phyloP scores from a whole-genome alignment of 2,329 filamentous ascomycete genomes.

The Chrysoporthe austroafricana region DNA sequence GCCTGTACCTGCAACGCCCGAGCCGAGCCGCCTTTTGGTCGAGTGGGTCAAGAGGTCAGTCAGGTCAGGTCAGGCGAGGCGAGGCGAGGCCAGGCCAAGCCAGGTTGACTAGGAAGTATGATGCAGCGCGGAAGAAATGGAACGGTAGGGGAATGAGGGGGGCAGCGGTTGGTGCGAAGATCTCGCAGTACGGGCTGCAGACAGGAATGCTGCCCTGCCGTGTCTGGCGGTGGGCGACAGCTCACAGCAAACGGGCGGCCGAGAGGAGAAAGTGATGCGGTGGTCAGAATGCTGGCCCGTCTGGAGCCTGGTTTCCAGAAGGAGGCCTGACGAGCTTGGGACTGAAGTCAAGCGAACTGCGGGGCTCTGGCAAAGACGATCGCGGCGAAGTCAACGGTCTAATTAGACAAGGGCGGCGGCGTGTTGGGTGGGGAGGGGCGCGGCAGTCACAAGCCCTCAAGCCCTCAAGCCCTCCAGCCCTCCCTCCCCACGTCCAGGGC shows the following conservation, averaged over 20 bases:
- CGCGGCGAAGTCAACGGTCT: not conserved
- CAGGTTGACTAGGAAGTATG: no score
- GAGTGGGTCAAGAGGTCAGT: not conserved
- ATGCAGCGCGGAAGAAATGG: not conserved
- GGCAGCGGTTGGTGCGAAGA: not conserved
- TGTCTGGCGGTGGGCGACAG: not conserved
- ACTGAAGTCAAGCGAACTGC: not conserved
- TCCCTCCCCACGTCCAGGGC: no score
- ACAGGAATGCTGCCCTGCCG: not conserved
- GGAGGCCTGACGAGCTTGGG: not conserved
- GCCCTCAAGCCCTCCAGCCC: no score
- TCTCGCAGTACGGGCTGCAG: not conserved
- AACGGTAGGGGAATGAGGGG: not conserved
- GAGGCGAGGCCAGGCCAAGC: not conserved
- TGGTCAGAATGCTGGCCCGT: not conserved
- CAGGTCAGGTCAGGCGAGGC: not conserved
- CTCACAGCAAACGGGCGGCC: not conserved
- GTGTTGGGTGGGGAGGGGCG: no score
- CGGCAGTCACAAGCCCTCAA: no score
- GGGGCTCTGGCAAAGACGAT: not conserved
- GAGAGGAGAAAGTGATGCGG: not conserved
- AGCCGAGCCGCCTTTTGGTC: slow-evolving; percentile 9
- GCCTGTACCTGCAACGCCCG: not conserved
- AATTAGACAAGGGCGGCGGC: not conserved
- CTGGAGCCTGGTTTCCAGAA: not conserved